A percentile compares a stretch with the other conserved stretches of the same genome.
phyloP scores from a whole-genome alignment of 352 stramenopile genomes.

The Phytophthora melonis region DNA sequence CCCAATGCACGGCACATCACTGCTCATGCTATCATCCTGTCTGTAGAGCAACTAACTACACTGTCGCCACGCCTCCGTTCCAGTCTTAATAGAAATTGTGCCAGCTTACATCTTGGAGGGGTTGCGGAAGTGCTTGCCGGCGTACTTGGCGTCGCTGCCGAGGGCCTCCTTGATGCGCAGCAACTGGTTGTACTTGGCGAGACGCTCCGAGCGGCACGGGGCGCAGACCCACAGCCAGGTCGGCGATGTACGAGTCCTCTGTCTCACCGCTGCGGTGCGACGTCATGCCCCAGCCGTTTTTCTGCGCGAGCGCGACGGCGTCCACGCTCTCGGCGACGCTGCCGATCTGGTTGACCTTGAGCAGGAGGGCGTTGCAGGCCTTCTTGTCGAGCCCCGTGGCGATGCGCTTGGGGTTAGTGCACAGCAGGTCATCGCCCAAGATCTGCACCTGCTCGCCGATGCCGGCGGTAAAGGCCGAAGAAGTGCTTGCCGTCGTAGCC shows the following conservation, averaged over 20 bases:
- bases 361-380: slow-evolving; percentile 97
- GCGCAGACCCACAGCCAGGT: slow-evolving; percentile 99
- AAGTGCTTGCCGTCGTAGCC: slow-evolving; percentile 98
- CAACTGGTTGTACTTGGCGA: slow-evolving; percentile 99
- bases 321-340: slow-evolving; percentile 99
- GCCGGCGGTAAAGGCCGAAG: slow-evolving; percentile 89
- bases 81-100: slow-evolving; percentile 28
- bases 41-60: slow-evolving; percentile 14
- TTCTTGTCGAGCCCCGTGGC: slow-evolving; percentile 94
- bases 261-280: slow-evolving; percentile 99
- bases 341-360: slow-evolving; percentile 99
- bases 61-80: too few species aligned
- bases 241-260: slow-evolving; percentile 99
- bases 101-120: slow-evolving; percentile 61
- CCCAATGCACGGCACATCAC: not conserved
- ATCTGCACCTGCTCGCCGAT: slow-evolving; percentile 96
- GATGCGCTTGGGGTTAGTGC: slow-evolving; percentile 98
- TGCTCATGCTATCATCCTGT: not conserved
- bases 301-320: slow-evolving; percentile 99
- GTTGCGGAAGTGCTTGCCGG: slow-evolving; percentile 85
- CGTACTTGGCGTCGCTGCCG: slow-evolving; percentile 93
- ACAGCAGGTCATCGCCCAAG: slow-evolving; percentile 99
- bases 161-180: slow-evolving; percentile 99
- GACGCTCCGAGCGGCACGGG: slow-evolving; percentile 97
- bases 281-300: slow-evolving; percentile 99